phyloP scores from a whole-genome alignment of 495 filamentous ascomycete genomes.

The Bacidia rubella region DNA sequence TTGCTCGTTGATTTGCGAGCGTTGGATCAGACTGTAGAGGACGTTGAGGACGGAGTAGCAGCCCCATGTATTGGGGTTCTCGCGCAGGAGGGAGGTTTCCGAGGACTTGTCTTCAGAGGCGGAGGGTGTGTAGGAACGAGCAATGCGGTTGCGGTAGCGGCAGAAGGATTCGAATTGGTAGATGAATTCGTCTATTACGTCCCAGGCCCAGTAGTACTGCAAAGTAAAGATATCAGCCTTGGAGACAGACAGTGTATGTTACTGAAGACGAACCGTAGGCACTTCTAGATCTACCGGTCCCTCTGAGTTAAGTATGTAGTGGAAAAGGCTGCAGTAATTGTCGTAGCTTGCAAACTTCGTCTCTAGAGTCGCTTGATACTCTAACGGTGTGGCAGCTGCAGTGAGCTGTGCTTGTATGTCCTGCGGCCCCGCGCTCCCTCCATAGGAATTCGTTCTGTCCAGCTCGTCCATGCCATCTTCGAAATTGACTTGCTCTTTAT shows the following conservation, averaged over 20 bases:
- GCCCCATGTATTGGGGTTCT: slow-evolving; percentile 97
- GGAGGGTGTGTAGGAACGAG: slow-evolving; percentile 63
- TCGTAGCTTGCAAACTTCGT: slow-evolving; percentile 97
- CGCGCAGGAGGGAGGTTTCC: slow-evolving; percentile 73
- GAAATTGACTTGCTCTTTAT: slow-evolving; percentile 85
- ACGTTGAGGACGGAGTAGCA: slow-evolving; percentile 99
- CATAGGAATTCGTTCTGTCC: slow-evolving; percentile 42
- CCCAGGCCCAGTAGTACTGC: slow-evolving; percentile 99
- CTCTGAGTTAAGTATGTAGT: slow-evolving; percentile 97
- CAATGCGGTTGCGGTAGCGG: slow-evolving; percentile 82
- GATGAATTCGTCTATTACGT: slow-evolving; percentile 99
- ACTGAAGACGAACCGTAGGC: slow-evolving; percentile 53
- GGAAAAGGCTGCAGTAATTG: slow-evolving; percentile 96
- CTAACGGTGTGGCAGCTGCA: slow-evolving; percentile 83
- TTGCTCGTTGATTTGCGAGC: slow-evolving; percentile 95
- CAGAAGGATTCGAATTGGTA: slow-evolving; percentile 99
- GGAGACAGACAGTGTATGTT: slow-evolving; percentile 13
- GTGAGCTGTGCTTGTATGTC: slow-evolving; percentile 85
- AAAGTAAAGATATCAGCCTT: slow-evolving; percentile 8
- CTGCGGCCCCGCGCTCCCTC: slow-evolving; percentile 31
- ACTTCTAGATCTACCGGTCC: slow-evolving; percentile 93
- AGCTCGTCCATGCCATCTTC: slow-evolving; percentile 72
- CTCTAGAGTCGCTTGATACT: slow-evolving; percentile 83
- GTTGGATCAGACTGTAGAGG: slow-evolving; percentile 95
- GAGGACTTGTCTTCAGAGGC: slow-evolving; percentile 57